Percentiles rank a stretch among this genome's conserved stretches.
These are phyloP conservation scores for Elasticomyces elasticus DNA, from an alignment of 495 filamentous ascomycete species.

Conservation along the genomic window DNA sequence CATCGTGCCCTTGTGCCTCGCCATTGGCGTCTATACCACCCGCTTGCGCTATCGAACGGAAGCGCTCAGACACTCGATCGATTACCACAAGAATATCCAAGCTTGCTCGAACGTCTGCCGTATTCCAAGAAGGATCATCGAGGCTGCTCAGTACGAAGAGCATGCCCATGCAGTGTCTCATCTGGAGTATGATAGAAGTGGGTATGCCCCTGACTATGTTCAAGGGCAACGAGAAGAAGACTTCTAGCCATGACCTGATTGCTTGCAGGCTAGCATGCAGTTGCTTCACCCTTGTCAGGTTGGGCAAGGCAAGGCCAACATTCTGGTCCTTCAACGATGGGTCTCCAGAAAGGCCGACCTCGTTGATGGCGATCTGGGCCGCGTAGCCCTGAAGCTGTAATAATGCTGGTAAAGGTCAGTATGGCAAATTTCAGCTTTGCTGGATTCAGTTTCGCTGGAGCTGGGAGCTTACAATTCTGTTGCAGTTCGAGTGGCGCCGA, in stretches of 20 bases:
- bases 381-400: background rate
- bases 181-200: background rate
- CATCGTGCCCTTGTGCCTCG: background rate
- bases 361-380: background rate
- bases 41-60: background rate
- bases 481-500: background rate
- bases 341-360: background rate
- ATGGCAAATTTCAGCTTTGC: background rate
- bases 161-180: background rate
- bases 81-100: background rate
- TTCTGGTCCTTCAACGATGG: background rate
- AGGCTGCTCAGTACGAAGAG: conserved; percentile 4
- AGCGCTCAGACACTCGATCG: background rate
- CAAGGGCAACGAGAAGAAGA: background rate
- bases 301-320: background rate
- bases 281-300: background rate
- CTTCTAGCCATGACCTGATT: background rate
- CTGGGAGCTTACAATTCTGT: background rate
- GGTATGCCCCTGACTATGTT: background rate
- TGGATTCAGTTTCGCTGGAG: background rate
- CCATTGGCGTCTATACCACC: background rate
- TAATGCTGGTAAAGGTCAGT: background rate
- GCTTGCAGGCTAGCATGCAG: background rate
- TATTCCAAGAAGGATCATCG: conserved; percentile 1
- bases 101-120: background rate